Evolutionary conservation across 2,329 filamentous ascomycete species (phyloP).

Genomic region (Xylaria sp.): DNA sequence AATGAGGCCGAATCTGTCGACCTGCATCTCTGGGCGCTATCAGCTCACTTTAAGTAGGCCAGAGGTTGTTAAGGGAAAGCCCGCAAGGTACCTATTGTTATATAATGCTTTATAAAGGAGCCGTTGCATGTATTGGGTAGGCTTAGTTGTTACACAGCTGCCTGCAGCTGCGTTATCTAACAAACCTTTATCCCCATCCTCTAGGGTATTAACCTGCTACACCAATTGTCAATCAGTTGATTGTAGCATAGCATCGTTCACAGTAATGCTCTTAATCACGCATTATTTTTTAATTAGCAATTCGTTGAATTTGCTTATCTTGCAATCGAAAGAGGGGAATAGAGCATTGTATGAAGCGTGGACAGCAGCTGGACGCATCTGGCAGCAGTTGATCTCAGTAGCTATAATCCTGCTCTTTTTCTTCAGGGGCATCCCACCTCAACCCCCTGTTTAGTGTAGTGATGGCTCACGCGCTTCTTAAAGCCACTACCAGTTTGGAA

Average conservation of each 20-base stretch:
- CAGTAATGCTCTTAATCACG: too few species aligned
- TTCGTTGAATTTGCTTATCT: not conserved
- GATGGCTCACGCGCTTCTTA: constrained; percentile 21
- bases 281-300: too few species aligned
- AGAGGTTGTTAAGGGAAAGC: not conserved
- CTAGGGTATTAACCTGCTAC: not conserved
- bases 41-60: not conserved
- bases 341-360: not conserved
- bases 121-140: not conserved
- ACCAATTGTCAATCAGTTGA: too few species aligned
- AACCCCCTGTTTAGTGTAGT: constrained; percentile 3
- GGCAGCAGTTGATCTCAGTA: not conserved
- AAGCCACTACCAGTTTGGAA: constrained; percentile 1
- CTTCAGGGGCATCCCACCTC: not conserved
- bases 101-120: constrained; percentile 16
- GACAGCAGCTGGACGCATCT: not conserved
- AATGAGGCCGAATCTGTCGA: constrained; percentile 22
- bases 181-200: not conserved
- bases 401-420: not conserved
- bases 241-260: too few species aligned
- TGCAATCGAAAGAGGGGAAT: not conserved
- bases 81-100: not conserved
- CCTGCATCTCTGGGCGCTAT: constrained; percentile 15
- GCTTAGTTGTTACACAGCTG: not conserved
- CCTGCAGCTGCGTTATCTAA: not conserved